Base-by-base conservation (phyloP, 257 asterid species). In the Echites panduratus region DNA sequence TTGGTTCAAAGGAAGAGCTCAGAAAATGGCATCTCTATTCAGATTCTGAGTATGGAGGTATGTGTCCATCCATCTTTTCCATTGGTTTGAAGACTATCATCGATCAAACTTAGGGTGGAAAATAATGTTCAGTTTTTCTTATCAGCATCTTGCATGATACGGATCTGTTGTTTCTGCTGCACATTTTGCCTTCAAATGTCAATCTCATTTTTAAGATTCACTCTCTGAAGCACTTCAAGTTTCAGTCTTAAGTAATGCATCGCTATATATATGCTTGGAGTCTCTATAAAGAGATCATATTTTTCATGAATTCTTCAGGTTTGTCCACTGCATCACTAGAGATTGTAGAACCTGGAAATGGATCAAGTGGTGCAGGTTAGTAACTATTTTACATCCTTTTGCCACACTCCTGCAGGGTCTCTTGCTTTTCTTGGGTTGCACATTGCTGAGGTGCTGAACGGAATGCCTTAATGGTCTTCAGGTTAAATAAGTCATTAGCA, bases 1-100 rank as follows among this genome's bases (percentile, higher is more conserved):
- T 94, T 72, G 82, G 79, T 76, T 80, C 97, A 1, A 91, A 88
- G 78, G 96, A 89, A 81, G 99, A 94, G 80, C 86, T 94, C 45
- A 91, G 89, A 74, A 82, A 74, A 67, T 94, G 99, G 97, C 97
- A 89, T 81, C 82, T 91, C 40, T 94, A 94, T 83, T 92, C 99
- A 27, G 99, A 94, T 83, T 94, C 97, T 79, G 99, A 94, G 79
- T 91, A 88, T 75, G 96, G 96, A 89, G 97, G 99, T 94, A 79
- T 17, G 49, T 16, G 45, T 32, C 11, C 32, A 6, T 4, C 38
- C 19, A 50, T 57, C 24, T 40, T 27, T 20, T 12, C 19, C 24
- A 5, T 54, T 32, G 14, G 2, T 53, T 4, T 74, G 58, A 13
- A 38, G 54, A 24, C 27, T 41, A 35, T 62, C 41, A 63, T 20